Evolutionary conservation across 257 asterid species (phyloP).

Genomic region (Scutellaria baicalensis): DNA sequence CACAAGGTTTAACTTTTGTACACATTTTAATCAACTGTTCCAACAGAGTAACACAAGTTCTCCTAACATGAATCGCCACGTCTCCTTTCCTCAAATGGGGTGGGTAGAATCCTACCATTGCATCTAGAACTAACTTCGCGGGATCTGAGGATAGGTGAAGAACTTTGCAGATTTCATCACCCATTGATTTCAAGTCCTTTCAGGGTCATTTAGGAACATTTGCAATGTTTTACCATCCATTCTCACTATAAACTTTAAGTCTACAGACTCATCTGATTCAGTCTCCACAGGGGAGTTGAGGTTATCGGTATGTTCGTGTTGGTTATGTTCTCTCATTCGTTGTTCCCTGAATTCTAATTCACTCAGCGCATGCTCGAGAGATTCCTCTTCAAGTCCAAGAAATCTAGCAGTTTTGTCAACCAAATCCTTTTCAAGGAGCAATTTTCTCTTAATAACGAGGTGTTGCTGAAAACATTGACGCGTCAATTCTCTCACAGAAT

Average conservation of each 20-base stretch:
- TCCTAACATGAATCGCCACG: constrained; percentile 14
- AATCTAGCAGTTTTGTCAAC: constrained; percentile 23
- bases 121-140: constrained; percentile 49
- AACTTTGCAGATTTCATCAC: constrained; percentile 30
- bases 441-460: constrained; percentile 22
- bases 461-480: constrained; percentile 23
- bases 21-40: constrained; percentile 32
- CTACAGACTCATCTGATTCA: constrained; percentile 22
- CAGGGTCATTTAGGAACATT: constrained; percentile 33
- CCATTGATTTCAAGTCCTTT: constrained; percentile 29
- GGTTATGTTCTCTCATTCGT: constrained; percentile 1
- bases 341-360: constrained; percentile 21
- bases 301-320: constrained; percentile 6
- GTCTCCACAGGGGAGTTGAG: constrained; percentile 6
- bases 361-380: constrained; percentile 16
- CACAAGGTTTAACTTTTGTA: constrained; percentile 14
- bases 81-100: constrained; percentile 38
- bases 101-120: constrained; percentile 47
- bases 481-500: constrained; percentile 18
- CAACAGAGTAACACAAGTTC: constrained; percentile 34
- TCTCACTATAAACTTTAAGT: constrained; percentile 21
- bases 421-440: constrained; percentile 19
- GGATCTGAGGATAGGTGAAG: constrained; percentile 44
- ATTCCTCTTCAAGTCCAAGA: constrained; percentile 20
- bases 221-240: constrained; percentile 48